A percentile compares a stretch with the other conserved stretches of the same genome.
Evolutionary conservation across 2,329 filamentous ascomycete genomes (phyloP).

Genomic region (Zymoseptoria crescenta): DNA sequence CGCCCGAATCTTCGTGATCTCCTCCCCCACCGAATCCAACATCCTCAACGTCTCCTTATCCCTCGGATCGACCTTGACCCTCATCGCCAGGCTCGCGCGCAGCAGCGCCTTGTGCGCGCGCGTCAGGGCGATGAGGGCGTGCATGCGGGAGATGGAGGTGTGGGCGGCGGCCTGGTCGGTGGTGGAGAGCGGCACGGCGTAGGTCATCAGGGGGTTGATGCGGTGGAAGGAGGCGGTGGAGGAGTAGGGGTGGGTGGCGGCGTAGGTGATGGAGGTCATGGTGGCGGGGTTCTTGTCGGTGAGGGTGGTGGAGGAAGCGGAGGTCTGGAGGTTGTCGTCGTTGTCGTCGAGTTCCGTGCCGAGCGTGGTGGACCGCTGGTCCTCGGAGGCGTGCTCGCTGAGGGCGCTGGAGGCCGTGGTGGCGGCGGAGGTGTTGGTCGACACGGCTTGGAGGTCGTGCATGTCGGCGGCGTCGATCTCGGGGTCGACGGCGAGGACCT

Average conservation of each 20-base stretch:
- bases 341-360: neutral
- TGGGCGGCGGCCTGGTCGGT: neutral
- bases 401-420: neutral
- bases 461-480: neutral
- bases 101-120: neutral
- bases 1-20: neutral
- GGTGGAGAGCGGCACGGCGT: neutral
- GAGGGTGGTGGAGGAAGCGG: constrained; percentile 44
- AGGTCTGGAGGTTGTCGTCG: constrained; percentile 33
- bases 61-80: neutral
- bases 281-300: neutral
- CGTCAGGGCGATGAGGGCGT: neutral
- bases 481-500: neutral
- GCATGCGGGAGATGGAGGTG: neutral
- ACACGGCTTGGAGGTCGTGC: neutral
- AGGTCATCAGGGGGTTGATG: neutral
- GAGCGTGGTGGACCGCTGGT: neutral
- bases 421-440: neutral
- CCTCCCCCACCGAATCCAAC: neutral
- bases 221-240: neutral
- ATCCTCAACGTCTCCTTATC: neutral
- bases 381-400: neutral
- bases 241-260: neutral
- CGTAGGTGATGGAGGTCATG: neutral
- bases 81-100: neutral